Evolutionary conservation across 257 asterid genomes (phyloP), one percentile per base, ranked within the genome.

Genomic region (Catharanthus roseus): DNA sequence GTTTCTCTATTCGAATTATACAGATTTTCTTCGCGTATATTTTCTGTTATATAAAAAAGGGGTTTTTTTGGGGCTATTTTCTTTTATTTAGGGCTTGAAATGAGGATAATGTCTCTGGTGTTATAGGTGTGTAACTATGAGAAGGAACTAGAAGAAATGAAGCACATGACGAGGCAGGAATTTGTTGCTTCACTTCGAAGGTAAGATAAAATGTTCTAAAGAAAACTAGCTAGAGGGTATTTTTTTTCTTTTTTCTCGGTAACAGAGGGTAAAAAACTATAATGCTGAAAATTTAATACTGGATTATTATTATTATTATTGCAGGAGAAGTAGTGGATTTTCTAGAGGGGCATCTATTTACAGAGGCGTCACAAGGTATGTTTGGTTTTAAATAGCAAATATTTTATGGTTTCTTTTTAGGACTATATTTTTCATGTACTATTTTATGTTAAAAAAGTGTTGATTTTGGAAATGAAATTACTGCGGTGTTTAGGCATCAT

Each of bases 151-250:
- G 89, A 82, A 56, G 95, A 87, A 74, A 92, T 90, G 97, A 86
- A 90, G 81, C 85, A 84, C 86, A 88, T 90, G 98, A 85, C 97
- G 0, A 86, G 97, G 72, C 98, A 92, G 82, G 98, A 92, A 80
- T 92, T 87, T 77, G 95, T 92, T 80, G 98, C 98, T 71, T 87
- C 97, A 18, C 96, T 92, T n/a, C 78, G 98, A 78, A 90, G 98
- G 96, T 90, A 45, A 60, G 72, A 39, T 47, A 34, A 21, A 29
- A 1, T 7, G 42, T 38, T 3, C 3, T 38, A 38, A 38, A 38
- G 3, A 38, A 3, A 38, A 38, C n/a, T n/a, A n/a, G n/a, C n/a
- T n/a, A n/a, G n/a, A n/a, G n/a, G n/a, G n/a, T n/a, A n/a, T 38
- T 38, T 38, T 38, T 38, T 38, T 38, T 3, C 42, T 8, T 38